Evolutionary conservation across 495 filamentous ascomycete species (phyloP).

Genomic region (Daldinia caldariorum): DNA sequence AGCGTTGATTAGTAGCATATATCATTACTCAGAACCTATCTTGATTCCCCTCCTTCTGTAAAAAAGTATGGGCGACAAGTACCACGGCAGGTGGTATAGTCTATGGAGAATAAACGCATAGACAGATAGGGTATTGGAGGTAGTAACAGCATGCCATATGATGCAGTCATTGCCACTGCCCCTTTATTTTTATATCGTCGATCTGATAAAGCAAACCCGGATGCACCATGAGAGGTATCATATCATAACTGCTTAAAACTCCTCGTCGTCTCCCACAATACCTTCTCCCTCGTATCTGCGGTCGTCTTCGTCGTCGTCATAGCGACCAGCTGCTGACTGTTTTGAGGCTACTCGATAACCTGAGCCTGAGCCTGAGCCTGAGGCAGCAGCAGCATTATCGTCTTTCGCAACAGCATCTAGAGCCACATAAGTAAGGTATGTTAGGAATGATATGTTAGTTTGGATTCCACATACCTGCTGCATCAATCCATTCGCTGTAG

Average conservation of each 20-base stretch:
- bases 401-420: constrained; percentile 58
- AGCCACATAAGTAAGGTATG: constrained; percentile 33
- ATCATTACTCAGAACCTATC: constrained; percentile 1
- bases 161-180: not conserved
- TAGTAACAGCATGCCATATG: constrained; percentile 1
- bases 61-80: constrained; percentile 1
- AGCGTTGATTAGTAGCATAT: constrained; percentile 2
- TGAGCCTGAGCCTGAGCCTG: constrained; percentile 49
- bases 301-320: constrained; percentile 62
- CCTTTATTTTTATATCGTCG: not conserved
- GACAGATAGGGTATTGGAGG: not conserved
- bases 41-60: not conserved
- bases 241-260: constrained; percentile 41
- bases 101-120: not conserved
- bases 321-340: constrained; percentile 56
- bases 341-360: constrained; percentile 34
- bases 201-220: not conserved
- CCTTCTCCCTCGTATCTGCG: constrained; percentile 56
- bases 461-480: constrained; percentile 75
- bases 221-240: constrained; percentile 9
- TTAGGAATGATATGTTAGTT: not conserved
- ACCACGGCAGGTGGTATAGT: constrained; percentile 2
- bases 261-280: constrained; percentile 57
- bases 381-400: constrained; percentile 31
- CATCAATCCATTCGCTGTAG: constrained; percentile 98